Percentiles rank a stretch among this genome's conserved stretches.
These are phyloP conservation scores for Pythium aristosporum DNA, from an alignment of 352 stramenopile genomes.

Conservation along the genomic window DNA sequence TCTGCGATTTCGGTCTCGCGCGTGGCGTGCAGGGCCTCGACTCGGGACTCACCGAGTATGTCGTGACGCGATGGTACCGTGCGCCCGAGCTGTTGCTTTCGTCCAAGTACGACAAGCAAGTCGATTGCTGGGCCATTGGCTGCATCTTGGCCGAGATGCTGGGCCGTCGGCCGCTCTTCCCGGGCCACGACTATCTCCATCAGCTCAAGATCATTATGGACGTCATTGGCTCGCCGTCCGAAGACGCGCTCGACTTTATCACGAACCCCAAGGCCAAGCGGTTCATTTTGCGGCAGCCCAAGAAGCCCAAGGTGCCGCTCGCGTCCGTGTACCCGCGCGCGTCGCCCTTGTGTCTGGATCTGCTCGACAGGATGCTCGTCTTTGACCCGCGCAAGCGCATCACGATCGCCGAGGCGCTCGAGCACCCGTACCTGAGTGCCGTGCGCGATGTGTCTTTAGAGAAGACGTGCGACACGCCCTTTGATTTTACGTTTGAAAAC, in stretches of 20 bases:
- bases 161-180: conserved; percentile 88
- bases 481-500: conserved; percentile 89
- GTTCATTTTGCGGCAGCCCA: conserved; percentile 85
- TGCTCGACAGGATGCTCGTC: conserved; percentile 85
- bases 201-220: conserved; percentile 97
- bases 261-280: conserved; percentile 88
- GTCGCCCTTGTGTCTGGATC: conserved; percentile 74
- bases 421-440: conserved; percentile 88
- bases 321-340: conserved; percentile 86
- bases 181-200: conserved; percentile 98
- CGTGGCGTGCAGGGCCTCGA: conserved; percentile 50
- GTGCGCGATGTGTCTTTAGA: conserved; percentile 76
- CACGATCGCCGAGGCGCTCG: conserved; percentile 75
- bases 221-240: conserved; percentile 83
- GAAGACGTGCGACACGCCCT: conserved; percentile 73
- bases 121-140: conserved; percentile 95
- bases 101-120: conserved; percentile 95
- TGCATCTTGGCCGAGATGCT: conserved; percentile 95
- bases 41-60: conserved; percentile 89
- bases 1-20: conserved; percentile 92
- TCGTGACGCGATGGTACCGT: conserved; percentile 93
- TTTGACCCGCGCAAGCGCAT: conserved; percentile 89
- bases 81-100: conserved; percentile 97
- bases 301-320: conserved; percentile 82
- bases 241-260: conserved; percentile 91